Evolutionary conservation across 129 eudicot genomes (phyloP).

Genomic region (Escallonia herrerae): DNA sequence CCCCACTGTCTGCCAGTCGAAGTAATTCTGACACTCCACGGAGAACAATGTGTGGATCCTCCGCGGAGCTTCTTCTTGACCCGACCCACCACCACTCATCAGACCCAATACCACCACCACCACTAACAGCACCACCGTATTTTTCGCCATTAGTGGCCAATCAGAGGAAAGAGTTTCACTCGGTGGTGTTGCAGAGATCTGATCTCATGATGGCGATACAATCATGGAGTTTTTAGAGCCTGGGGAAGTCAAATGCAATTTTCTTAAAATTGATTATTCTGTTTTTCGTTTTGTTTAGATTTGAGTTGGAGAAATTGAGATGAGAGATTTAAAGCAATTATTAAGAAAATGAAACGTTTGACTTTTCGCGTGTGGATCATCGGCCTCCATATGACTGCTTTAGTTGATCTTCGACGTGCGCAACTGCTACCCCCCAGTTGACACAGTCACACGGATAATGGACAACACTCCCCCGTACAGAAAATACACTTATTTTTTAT

Average conservation of each 20-base stretch:
- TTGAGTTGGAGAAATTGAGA: too few species aligned
- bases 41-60: constrained; percentile 98
- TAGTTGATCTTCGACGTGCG: too few species aligned
- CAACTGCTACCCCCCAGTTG: too few species aligned
- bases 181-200: constrained; percentile 42
- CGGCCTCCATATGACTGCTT: too few species aligned
- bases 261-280: background rate
- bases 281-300: too few species aligned
- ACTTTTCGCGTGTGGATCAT: too few species aligned
- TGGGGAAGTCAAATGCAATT: background rate
- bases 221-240: too few species aligned
- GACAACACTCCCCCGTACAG: too few species aligned
- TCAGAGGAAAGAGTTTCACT: constrained; percentile 10
- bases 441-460: too few species aligned
- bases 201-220: constrained; percentile 6
- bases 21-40: constrained; percentile 90
- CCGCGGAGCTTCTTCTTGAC: constrained; percentile 34
- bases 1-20: constrained; percentile 99
- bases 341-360: too few species aligned
- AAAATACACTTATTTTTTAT: too few species aligned
- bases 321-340: too few species aligned
- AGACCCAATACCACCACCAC: constrained; percentile 20
- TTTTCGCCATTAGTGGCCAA: constrained; percentile 28
- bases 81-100: constrained; percentile 28
- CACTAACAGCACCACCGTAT: constrained; percentile 6